A percentile compares a stretch with the other conserved stretches of the same genome.
These are phyloP conservation scores for Isoetes engelmannii DNA, from an alignment of 83 land plant genomes.

Conservation along the genomic window DNA sequence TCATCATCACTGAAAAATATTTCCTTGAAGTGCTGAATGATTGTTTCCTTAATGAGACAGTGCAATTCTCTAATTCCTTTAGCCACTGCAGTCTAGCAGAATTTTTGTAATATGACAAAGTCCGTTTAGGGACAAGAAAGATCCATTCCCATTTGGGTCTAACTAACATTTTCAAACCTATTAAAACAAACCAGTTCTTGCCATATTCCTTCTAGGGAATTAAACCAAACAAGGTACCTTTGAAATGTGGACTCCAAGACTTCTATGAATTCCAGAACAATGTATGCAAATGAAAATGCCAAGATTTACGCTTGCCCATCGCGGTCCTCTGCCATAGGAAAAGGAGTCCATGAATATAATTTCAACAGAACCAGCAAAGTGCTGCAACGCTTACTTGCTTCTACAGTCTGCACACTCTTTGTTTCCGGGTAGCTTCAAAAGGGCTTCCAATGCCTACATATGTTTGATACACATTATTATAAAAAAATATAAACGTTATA, in stretches of 20 bases:
- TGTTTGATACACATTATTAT: neutral
- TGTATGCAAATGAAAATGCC: conserved; percentile 13
- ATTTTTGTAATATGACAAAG: no score
- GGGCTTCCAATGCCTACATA: conserved; percentile 9
- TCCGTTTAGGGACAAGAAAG: no score
- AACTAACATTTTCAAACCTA: no score
- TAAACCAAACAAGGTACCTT: neutral
- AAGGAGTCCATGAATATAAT: neutral
- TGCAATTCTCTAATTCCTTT: no score
- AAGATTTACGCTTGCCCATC: conserved; percentile 15
- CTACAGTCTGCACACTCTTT: conserved; percentile 12
- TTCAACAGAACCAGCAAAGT: neutral
- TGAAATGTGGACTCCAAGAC: conserved; percentile 15
- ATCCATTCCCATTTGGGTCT: no score
- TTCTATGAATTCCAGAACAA: conserved; percentile 13
- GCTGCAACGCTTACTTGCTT: conserved; percentile 7
- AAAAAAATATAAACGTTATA: neutral
- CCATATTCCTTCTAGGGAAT: no score
- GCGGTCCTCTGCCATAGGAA: neutral
- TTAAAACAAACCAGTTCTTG: no score
- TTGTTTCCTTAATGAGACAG: no score
- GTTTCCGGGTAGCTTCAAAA: conserved; percentile 12
- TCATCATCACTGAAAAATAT: no score
- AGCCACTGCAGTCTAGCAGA: no score
- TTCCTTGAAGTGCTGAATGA: no score